Conservation (phyloP, 1,284 basidiomycete genomes). For the Lentinula novae-zelandiae region DNA sequence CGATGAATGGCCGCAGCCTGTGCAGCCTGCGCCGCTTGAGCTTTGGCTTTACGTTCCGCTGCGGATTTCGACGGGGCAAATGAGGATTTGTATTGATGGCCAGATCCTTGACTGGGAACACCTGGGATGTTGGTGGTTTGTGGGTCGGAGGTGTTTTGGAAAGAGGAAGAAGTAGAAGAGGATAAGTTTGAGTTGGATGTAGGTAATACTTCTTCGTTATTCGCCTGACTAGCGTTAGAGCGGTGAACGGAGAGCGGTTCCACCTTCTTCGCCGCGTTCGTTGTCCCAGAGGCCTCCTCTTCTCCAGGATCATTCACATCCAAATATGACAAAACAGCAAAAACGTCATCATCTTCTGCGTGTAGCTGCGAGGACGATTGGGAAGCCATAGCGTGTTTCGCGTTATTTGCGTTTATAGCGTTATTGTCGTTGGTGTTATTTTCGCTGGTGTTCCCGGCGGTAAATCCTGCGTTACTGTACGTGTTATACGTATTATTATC, state of each 20-base stretch:
- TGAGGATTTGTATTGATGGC: constrained; percentile 61
- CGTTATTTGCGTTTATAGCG: neutral
- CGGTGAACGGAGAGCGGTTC: too few relatives aligned
- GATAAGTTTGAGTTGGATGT: neutral
- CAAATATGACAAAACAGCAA: constrained; percentile 75
- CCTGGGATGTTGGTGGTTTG: constrained; percentile 12
- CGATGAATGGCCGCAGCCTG: constrained; percentile 68
- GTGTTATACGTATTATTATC: too few relatives aligned
- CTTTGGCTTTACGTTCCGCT: constrained; percentile 76
- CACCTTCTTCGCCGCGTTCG: neutral
- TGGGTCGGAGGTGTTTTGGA: neutral
- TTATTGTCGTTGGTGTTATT: neutral
- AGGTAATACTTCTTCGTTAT: neutral
- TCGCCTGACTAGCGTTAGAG: neutral
- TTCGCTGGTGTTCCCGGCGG: too few relatives aligned
- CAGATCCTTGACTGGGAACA: constrained; percentile 19
- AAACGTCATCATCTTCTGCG: constrained; percentile 57
- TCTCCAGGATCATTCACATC: constrained; percentile 43
- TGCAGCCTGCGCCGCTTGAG: constrained; percentile 77
- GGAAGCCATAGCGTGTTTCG: neutral
- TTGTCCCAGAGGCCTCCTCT: neutral
- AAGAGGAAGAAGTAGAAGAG: constrained; percentile 7
- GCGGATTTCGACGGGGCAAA: constrained; percentile 83
- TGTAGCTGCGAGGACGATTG: neutral
- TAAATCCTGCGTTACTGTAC: too few relatives aligned